Evolutionary conservation across 495 filamentous ascomycete genomes (phyloP), one percentile per base, ranked within the genome.

Genomic region (Alectoria sarmentosa): DNA sequence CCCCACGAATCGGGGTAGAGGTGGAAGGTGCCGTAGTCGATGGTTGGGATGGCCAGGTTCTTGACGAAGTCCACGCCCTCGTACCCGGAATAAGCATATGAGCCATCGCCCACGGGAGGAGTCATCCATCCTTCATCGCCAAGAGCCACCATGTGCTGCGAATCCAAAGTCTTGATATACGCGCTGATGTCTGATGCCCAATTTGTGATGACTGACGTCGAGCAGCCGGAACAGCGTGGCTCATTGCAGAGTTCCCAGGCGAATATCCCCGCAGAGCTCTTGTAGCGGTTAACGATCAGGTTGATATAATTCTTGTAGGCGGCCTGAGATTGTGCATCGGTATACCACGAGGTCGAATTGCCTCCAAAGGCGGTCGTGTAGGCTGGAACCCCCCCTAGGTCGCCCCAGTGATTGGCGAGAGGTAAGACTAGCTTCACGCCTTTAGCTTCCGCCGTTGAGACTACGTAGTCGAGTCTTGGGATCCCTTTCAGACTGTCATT

Each of bases 221-320:
- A 74, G 69, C 87, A 90, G 26, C 79, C 84, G 23, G 80, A 79
- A 77, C 87, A 90, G 63, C 86, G 80, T 14, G 86, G 83, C 76
- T 90, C 88, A 71, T 91, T 91, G 26, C 78, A 82, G 10, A 90
- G 75, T 69, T 90, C 86, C 88, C 88, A 91, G 0, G 85, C 82
- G 69, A 90, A 86, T 64, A 90, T 78, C 2, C 87, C 83, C 0
- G 78, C 61, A 4, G 80, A 84, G 44, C 70, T 75, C 28, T 69
- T 75, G 72, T 89, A 90, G 14, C 86, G 82, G 39, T 73, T 74
- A 1, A 91, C 78, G 15, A 90, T 80, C 15, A 84, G 77, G 46
- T 81, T 72, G 72, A 90, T 80, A 75, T 89, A 90, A 14, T 72
- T 76, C 37, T 80, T 78, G 75, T 88, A 91, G 36, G 82, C 79